Evolutionary conservation across 2,329 filamentous ascomycete genomes (phyloP), one percentile per base, ranked within the genome.

Genomic region (Pseudogymnoascus sp.): DNA sequence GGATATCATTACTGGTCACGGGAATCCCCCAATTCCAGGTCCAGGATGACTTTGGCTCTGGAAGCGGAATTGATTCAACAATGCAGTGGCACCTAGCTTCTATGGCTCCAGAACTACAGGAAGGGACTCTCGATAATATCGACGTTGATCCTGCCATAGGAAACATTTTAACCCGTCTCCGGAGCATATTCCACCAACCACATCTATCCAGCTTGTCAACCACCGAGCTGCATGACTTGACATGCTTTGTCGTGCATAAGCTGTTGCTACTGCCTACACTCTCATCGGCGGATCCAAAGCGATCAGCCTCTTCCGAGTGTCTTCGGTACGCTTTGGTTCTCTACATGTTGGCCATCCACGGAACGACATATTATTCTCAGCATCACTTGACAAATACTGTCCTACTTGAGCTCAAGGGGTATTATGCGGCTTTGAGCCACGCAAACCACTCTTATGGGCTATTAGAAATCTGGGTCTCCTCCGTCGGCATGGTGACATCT

Each of bases 281-380:
- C 1, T 21, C 59, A 1, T 31, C 35, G 5, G 13, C 40, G 1
- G 44, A 61, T 2, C 2, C 60, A 1, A 35, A 21, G 3, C 58
- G 62, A 7, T 67, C 69, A 24, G 63, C 69, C 1, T 66, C 72
- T 1, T 73, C 76, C 0, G 77, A 81, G 65, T 77, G 72, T 60
- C 60, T 83, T n/a, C 79, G 80, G 7, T 77, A 76, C 60, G 75
- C 75, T 3, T 71, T 77, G 1, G 68, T 77, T 0, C 73, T 83
- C 0, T 83, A 81, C 70, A 79, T 84, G 77, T 75, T 84, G 15
- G 74, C 75, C 40, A 71, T 80, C 0, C 81, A 84, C 9, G 81
- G 81, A 0, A 77, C 81, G 29, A 82, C 81, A 7, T 84, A 84
- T 65, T 84, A 81, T 63, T 78, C 81, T 1, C 81, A 84, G 63